Percentiles rank a stretch among this genome's conserved stretches.
phyloP scores from a whole-genome alignment of 495 filamentous ascomycete genomes.

The Aspergillus wentii region DNA sequence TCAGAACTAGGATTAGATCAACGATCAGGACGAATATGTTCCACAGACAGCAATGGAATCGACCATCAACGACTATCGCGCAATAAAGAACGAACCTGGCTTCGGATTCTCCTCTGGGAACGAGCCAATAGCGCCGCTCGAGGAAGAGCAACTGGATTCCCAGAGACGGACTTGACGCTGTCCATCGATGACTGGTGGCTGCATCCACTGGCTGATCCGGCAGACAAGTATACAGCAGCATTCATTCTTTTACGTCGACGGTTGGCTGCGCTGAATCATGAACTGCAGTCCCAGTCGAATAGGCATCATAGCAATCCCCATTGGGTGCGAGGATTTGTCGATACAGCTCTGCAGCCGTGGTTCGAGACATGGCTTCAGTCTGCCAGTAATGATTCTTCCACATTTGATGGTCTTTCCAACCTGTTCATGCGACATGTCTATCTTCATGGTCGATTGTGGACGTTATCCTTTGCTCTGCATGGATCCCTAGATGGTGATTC shows the following conservation, averaged over 20 bases:
- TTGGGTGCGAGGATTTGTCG: slow-evolving; percentile 19
- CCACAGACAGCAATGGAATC: not conserved
- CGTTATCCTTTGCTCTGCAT: slow-evolving; percentile 20
- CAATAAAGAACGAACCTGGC: slow-evolving; percentile 23
- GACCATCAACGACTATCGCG: slow-evolving; percentile 11
- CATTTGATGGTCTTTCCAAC: slow-evolving; percentile 13
- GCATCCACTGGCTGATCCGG: slow-evolving; percentile 18
- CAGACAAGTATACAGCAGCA: slow-evolving; percentile 23
- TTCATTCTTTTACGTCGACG: slow-evolving; percentile 16
- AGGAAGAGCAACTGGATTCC: slow-evolving; percentile 18
- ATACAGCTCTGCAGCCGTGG: slow-evolving; percentile 15
- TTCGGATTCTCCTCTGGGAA: slow-evolving; percentile 23
- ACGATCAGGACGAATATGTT: not conserved
- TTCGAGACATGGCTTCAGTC: slow-evolving; percentile 13
- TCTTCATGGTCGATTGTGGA: slow-evolving; percentile 22
- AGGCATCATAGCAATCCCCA: slow-evolving; percentile 9
- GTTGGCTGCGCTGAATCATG: slow-evolving; percentile 11
- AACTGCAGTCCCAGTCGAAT: slow-evolving; percentile 5
- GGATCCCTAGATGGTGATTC: slow-evolving; percentile 14
- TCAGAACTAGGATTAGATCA: slow-evolving; percentile 21
- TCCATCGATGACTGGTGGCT: slow-evolving; percentile 21
- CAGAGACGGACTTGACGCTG: slow-evolving; percentile 17
- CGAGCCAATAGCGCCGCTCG: slow-evolving; percentile 23
- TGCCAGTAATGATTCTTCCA: not conserved
- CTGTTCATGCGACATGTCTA: slow-evolving; percentile 21